A percentile compares a stretch with the other conserved stretches of the same genome.
Evolutionary conservation across 345 rosid species (phyloP).

Genomic region (Corchorus olitorius): DNA sequence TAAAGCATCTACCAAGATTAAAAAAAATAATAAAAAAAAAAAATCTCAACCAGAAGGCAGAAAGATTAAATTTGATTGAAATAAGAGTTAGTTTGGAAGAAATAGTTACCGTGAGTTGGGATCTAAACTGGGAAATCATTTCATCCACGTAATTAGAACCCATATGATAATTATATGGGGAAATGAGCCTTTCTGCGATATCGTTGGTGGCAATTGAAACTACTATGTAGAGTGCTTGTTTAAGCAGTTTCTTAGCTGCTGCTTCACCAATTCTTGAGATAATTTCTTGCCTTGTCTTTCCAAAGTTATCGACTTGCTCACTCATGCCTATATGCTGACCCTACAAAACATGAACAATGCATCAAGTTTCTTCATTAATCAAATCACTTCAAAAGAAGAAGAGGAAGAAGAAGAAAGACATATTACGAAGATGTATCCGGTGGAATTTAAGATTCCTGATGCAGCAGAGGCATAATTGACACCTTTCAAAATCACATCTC

Average conservation of each 20-base stretch:
- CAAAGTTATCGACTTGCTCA: constrained; percentile 41
- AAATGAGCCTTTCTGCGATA: not conserved
- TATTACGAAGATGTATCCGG: not conserved
- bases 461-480: constrained; percentile 20
- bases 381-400: not conserved
- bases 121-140: not conserved
- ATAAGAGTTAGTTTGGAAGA: not conserved
- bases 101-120: constrained; percentile 20
- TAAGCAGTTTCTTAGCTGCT: constrained; percentile 38
- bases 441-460: constrained; percentile 6
- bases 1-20: constrained; percentile 27
- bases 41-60: not conserved
- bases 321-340: no score
- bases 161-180: not conserved
- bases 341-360: no score
- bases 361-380: no score
- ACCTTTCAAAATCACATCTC: constrained; percentile 2
- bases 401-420: not conserved
- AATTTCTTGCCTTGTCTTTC: constrained; percentile 38
- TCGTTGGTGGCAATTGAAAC: constrained; percentile 15
- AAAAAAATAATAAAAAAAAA: no score
- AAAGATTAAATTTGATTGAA: not conserved
- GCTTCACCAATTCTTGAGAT: constrained; percentile 35
- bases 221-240: constrained; percentile 10
- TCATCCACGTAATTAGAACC: not conserved